A percentile compares a stretch with the other conserved stretches of the same genome.
These are phyloP conservation scores for Pythium sp. DNA, from an alignment of 352 stramenopile species.

Conservation along the genomic window DNA sequence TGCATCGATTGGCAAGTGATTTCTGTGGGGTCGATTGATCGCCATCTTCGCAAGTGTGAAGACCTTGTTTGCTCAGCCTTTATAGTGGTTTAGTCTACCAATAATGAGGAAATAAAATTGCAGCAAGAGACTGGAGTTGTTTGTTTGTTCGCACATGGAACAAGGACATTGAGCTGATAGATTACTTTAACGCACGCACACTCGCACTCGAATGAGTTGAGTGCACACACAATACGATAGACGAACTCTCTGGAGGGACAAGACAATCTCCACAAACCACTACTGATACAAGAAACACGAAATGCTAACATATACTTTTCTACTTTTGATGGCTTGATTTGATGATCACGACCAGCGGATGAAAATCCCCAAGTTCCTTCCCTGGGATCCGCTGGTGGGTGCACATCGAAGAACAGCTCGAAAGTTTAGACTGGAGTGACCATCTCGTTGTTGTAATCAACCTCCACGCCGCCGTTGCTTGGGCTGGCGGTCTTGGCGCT, in stretches of 20 bases:
- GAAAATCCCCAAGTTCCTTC: slow-evolving; percentile 5
- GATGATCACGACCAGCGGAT: background rate
- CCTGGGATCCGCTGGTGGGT: background rate
- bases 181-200: slow-evolving; percentile 3
- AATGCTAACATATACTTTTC: background rate
- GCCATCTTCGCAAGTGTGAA: background rate
- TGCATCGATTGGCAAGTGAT: background rate
- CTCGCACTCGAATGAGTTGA: background rate
- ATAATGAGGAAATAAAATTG: background rate
- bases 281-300: background rate
- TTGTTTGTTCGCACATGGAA: slow-evolving; percentile 1
- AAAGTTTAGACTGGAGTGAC: slow-evolving; percentile 17
- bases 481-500: slow-evolving; percentile 3
- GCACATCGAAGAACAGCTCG: background rate
- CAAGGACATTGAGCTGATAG: background rate
- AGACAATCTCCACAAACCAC: background rate
- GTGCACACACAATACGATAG: background rate
- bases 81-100: background rate
- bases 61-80: background rate
- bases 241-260: background rate
- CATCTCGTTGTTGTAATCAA: slow-evolving; percentile 25
- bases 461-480: slow-evolving; percentile 2
- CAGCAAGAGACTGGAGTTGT: background rate
- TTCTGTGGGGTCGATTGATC: background rate
- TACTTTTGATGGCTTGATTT: background rate